Evolutionary conservation across 2,329 filamentous ascomycete species (phyloP).

Genomic region (Sclerotinia sclerotiorum): DNA sequence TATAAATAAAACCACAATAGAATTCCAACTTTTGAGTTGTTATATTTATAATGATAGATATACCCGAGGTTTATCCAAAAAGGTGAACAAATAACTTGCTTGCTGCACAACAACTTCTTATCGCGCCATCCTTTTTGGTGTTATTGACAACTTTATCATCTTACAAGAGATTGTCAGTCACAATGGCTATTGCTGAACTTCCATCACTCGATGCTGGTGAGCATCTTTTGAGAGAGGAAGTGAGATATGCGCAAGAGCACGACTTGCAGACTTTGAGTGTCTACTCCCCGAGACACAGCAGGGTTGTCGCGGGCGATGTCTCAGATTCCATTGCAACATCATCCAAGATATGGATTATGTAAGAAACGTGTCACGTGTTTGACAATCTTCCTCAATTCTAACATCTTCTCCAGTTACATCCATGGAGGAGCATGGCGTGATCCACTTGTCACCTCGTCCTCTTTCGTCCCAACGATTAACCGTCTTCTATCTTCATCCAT

Average conservation of each 20-base stretch:
- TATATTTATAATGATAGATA: too few relatives aligned
- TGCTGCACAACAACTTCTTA: too few relatives aligned
- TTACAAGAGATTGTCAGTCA: neutral
- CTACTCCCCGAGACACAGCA: neutral
- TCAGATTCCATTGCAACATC: neutral
- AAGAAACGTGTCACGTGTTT: neutral
- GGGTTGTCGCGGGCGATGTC: neutral
- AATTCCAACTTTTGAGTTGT: too few relatives aligned
- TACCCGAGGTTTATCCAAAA: too few relatives aligned
- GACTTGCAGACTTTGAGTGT: slow-evolving; percentile 21
- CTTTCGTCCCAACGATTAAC: slow-evolving; percentile 49
- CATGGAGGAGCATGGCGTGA: slow-evolving; percentile 66
- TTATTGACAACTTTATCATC: neutral
- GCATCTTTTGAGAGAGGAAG: slow-evolving; percentile 1
- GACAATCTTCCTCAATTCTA: neutral
- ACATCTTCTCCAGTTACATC: slow-evolving; percentile 41
- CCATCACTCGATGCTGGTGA: neutral
- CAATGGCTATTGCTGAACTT: neutral
- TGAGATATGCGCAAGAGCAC: slow-evolving; percentile 19
- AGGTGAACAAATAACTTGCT: too few relatives aligned
- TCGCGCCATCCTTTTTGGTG: neutral
- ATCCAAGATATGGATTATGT: slow-evolving; percentile 21
- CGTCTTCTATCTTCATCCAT: slow-evolving; percentile 41
- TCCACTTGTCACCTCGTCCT: slow-evolving; percentile 49
- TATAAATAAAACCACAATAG: too few relatives aligned